Evolutionary conservation across 2,329 filamentous ascomycete species (phyloP), one percentile per base, ranked within the genome.

Genomic region (Stachybotrys chlorohalonatus): DNA sequence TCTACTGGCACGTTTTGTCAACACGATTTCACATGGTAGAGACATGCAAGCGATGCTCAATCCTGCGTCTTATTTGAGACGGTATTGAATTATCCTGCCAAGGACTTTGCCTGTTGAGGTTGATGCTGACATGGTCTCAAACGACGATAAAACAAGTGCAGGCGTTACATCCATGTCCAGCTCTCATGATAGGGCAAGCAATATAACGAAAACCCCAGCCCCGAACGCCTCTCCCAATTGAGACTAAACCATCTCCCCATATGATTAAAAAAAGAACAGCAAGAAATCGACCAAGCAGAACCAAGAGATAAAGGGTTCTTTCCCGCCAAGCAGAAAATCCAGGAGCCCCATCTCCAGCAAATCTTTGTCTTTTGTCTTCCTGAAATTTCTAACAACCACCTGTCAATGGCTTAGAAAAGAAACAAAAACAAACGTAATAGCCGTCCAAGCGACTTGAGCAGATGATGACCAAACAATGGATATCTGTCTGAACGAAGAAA

Each of bases 111-210:
- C 24, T 4, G 24, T 24, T 24, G 24, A 24, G 24, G 2, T 24
- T 24, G 24, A 24, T 4, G 24, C 24, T 24, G 24, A 24, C 24
- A 24, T 24, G 24, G 24, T 24, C 24, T 24, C 24, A 24, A 24
- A 24, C 13, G 36, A 53, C 13, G 31, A 11, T 15, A 53, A 57
- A 50, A 50, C 54, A 59, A 52, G 48, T 49, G 47, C 49, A 42
- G 50, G n/a, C 46, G 46, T 47, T 11, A 47, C n/a, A 47, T 16
- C 17, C 46, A 47, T 13, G 36, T 13, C 36, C 36, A 13, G 36
- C 13, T 42, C 3, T 13, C 36, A 42, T 13, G 13, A 42, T 42
- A 9, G 9, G 13, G 36, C 36, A 42, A 42, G 13, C 36, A 42
- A 9, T 3, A 42, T 3, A 42, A 42, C 36, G 24, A 24, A 24